Evolutionary conservation across 306 rosid species (phyloP), one percentile per base, ranked within the genome.

Genomic region (Vigna unguiculata): DNA sequence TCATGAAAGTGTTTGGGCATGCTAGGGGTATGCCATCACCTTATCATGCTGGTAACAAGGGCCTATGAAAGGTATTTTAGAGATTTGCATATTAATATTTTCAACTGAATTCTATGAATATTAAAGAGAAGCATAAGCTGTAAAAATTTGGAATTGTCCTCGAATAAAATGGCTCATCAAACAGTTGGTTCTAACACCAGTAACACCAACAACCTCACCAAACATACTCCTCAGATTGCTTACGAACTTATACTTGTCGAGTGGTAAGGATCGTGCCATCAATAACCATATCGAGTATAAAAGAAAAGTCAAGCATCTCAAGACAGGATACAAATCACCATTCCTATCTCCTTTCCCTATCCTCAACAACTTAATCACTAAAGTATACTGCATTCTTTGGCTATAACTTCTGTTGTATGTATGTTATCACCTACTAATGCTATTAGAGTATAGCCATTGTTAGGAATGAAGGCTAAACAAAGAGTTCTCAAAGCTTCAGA

Each of bases 401-500:
- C 99, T 68, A 95, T 95, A 64, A 97, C 99, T 79, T 25, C 87
- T 36, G 99, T 97, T 17, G 97, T 95, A 82, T 92, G 21, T 55
- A 95, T 95, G 70, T 95, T 95, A 74, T 95, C 99, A 77, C 98
- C 98, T 52, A 95, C 90, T 51, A 95, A 77, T 47, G 88, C 88
- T 51, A 95, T 76, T 54, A 95, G 81, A 65, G 98, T 92, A 83
- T 88, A 95, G 58, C 93, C 93, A 69, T 72, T 59, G 68, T 87
- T 86, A 55, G 98, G 96, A 80, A 92, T 88, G 68, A 81, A 85
- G 67, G 93, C 97, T 85, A 95, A 88, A 82, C 98, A 92, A 30
- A 95, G 92, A 55, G 98, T 95, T 80, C 98, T 92, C 82, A 95
- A 81, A 65, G 98, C 96, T 83, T 92, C 92, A 76, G 85, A 84